Percentiles rank a stretch among this genome's conserved stretches.
Evolutionary conservation across 108 stramenopile genomes (phyloP).

Genomic region (Stephanodiscus minutulus): DNA sequence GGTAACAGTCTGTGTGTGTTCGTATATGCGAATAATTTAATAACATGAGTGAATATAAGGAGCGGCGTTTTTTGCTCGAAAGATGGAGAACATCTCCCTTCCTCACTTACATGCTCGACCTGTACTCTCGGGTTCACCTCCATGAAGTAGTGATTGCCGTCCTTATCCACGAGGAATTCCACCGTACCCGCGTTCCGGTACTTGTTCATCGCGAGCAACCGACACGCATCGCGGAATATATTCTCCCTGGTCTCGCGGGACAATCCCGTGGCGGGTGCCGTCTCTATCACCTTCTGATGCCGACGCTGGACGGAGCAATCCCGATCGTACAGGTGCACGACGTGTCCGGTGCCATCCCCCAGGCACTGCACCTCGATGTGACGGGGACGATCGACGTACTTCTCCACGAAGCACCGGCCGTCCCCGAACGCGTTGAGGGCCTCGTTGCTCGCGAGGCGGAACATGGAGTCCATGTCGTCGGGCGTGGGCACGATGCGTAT

Average conservation of each 20-base stretch:
- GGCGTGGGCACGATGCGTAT: constrained; percentile 90
- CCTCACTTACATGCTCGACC: constrained; percentile 25
- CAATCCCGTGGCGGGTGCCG: constrained; percentile 88
- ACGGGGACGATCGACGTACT: constrained; percentile 89
- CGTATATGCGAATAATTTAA: constrained; percentile 49
- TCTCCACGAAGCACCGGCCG: constrained; percentile 92
- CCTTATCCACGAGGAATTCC: constrained; percentile 95
- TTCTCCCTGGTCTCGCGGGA: constrained; percentile 61
- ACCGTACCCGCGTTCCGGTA: constrained; percentile 96
- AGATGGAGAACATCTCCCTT: background rate
- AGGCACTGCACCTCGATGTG: constrained; percentile 97
- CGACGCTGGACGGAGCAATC: constrained; percentile 98
- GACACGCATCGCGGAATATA: constrained; percentile 82
- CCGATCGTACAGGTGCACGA: constrained; percentile 93
- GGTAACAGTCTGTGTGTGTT: constrained; percentile 92
- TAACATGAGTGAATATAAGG: background rate
- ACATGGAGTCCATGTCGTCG: constrained; percentile 70
- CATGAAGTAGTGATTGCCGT: constrained; percentile 89
- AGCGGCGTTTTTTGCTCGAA: background rate
- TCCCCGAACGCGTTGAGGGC: constrained; percentile 93
- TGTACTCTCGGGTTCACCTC: constrained; percentile 90
- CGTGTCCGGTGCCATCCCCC: constrained; percentile 93
- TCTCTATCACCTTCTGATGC: constrained; percentile 98
- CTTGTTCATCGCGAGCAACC: constrained; percentile 71
- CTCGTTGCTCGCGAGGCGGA: constrained; percentile 78